Conservation (phyloP, 352 stramenopile species). For the Phytophthora idaei region DNA sequence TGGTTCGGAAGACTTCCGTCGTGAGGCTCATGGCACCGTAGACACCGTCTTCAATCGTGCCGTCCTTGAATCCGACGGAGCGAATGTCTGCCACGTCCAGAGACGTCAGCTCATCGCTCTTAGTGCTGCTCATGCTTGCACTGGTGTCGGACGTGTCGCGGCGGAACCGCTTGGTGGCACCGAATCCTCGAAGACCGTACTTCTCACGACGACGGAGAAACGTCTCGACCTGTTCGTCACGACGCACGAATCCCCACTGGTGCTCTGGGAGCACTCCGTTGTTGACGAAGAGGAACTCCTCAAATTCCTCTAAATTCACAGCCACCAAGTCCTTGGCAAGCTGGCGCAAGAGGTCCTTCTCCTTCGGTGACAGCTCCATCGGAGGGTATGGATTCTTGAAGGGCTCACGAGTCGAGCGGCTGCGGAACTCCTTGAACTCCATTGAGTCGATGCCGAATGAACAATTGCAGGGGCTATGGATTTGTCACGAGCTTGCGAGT, state of each 20-base stretch:
- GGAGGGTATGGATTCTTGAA: conserved; percentile 34
- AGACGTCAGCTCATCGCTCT: conserved; percentile 33
- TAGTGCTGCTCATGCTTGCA: conserved; percentile 32
- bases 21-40: conserved; percentile 40
- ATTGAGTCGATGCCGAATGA: conserved; percentile 1
- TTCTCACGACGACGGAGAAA: conserved; percentile 33
- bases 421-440: conserved; percentile 36
- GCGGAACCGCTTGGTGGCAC: conserved; percentile 27
- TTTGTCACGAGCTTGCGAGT: conserved; percentile 17
- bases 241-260: conserved; percentile 33
- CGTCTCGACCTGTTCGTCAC: conserved; percentile 37
- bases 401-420: conserved; percentile 21
- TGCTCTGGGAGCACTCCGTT: conserved; percentile 26
- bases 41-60: conserved; percentile 38
- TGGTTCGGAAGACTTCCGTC: conserved; percentile 36
- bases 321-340: conserved; percentile 35
- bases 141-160: conserved; percentile 29
- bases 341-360: conserved; percentile 28
- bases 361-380: conserved; percentile 26
- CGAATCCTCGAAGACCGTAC: conserved; percentile 31
- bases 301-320: conserved; percentile 33
- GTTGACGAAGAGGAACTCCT: conserved; percentile 34
- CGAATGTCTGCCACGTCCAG: conserved; percentile 34
- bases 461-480: conserved; percentile 11
- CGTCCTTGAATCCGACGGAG: conserved; percentile 31